Base-by-base conservation (phyloP, 202 grass and related monocot species). In the Schoenoplectus tabernaemontani region DNA sequence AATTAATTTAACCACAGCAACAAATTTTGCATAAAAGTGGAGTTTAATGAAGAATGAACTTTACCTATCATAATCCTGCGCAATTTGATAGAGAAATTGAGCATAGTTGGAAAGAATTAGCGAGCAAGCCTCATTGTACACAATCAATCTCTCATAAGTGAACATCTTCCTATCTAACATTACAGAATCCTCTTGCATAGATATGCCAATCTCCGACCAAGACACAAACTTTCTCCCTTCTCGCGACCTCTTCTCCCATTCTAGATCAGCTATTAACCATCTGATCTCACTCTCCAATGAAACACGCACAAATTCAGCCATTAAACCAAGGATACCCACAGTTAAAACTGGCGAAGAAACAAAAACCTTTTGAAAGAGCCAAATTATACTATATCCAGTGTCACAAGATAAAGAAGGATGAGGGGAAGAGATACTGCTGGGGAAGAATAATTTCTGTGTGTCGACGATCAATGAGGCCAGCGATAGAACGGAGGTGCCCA, bases 31-130 rank as follows among this genome's bases (percentile, higher is more conserved):
- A 24, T 53, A 53, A 59, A 78, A 43, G 5, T 41, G 9, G n/a
- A 67, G 44, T 28, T 73, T 2, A 15, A 57, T 34, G 20, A 24
- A 39, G 19, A 16, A 59, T 13, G 11, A 20, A 11, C 28, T n/a
- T 57, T 87, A 91, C 94, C 94, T 90, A 56, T 93, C 84, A 0
- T 84, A 73, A 59, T 97, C 91, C 23, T 84, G 59, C 80, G 85
- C 85, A 44, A 89, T 82, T 77, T 93, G 85, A 82, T 97, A 97
- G 1, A 93, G 89, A 79, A 97, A 89, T 65, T 97, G 89, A 4
- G 91, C 91, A 60, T 93, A 97, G 79, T 97, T 97, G 48, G 91
- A 89, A 7, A 97, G 91, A 85, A 93, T 85, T 68, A 97, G 84
- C 0, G 94, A 97, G 82, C 43, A 85, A 4, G 84, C 84, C 33